Evolutionary conservation across 495 filamentous ascomycete genomes (phyloP), one percentile per base, ranked within the genome.

Genomic region (Aspergillus conjunctus): DNA sequence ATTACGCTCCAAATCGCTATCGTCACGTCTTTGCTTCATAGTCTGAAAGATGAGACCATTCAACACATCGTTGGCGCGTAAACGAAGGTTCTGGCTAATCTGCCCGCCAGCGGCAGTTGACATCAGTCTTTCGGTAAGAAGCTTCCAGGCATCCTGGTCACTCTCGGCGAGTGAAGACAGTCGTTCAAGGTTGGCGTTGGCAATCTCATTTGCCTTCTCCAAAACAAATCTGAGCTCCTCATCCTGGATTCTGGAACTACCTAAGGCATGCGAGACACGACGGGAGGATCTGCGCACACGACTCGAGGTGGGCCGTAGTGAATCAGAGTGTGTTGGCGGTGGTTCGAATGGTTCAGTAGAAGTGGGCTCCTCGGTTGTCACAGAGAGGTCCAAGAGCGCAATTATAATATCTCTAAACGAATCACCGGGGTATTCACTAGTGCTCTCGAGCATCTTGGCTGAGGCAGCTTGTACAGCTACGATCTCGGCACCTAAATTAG

Each of bases 381-480:
- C 75, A 30, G 88, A 81, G 21, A 91, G 77, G 46, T 82, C 79
- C 44, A 91, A 90, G 4, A 97, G 80, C 1, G 92, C 88, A 43
- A 77, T 75, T 5, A 97, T 77, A 7, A 97, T 82, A 50, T 89
- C 84, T n/a, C 87, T 76, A 59, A 97, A 98, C 0, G 92, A 79
- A 30, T 82, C 75, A 67, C 91, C 90, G 0, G 93, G 91, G 62
- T 93, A 96, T 63, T 96, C 92, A 49, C 85, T 79, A 0, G 92
- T 97, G 62, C 90, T 93, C 73, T 98, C 93, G 59, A 97, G 88
- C 59, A 98, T 79, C 59, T 93, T 87, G 3, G 85, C 84, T 3
- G 92, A 90, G 4, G 93, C 95, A n/a, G 87, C 83, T 68, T 97
- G 90, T 3, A 96, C 93, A 21, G 94, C 93, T 54, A 88, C 81